Evolutionary conservation across 192 early-diverging fungal species (phyloP).

Genomic region (Mortierella alpina): DNA sequence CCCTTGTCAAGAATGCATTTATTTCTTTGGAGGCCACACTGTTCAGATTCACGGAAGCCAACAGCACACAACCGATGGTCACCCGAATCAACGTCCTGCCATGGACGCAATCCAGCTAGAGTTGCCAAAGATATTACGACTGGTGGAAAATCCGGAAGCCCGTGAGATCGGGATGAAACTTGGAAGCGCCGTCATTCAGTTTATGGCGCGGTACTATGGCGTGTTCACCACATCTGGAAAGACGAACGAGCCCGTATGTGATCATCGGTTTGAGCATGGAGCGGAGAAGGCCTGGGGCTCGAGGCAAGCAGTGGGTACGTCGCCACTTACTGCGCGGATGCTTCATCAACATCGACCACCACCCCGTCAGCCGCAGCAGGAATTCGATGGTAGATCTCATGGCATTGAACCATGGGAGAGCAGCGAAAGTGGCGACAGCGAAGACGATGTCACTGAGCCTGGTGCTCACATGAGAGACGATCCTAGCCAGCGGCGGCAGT

Average conservation of each 20-base stretch:
- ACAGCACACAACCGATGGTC: background rate
- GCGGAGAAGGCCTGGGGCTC: background rate
- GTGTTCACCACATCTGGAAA: conserved; percentile 1
- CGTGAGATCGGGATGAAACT: conserved; percentile 34
- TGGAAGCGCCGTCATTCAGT: conserved; percentile 29
- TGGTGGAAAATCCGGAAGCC: conserved; percentile 24
- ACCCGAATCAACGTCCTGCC: background rate
- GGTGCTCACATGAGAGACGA: too few relatives aligned
- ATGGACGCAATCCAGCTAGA: conserved; percentile 47
- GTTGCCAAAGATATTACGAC: conserved; percentile 29
- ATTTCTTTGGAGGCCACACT: conserved; percentile 39
- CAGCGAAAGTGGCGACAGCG: too few relatives aligned
- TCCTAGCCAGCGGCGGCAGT: too few relatives aligned
- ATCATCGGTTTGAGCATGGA: background rate
- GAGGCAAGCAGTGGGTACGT: background rate
- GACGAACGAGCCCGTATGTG: background rate
- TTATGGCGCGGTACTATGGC: conserved; percentile 20
- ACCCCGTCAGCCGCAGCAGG: too few relatives aligned
- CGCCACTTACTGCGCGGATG: background rate
- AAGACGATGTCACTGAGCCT: too few relatives aligned
- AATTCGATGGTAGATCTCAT: too few relatives aligned
- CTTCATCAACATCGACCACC: too few relatives aligned
- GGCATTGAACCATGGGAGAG: too few relatives aligned
- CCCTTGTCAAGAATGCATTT: conserved; percentile 19
- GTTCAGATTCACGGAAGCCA: conserved; percentile 24